These are phyloP conservation scores for Dictyostelium brefeldianum DNA, from an alignment of 78 protist species.

Conservation along the genomic window DNA sequence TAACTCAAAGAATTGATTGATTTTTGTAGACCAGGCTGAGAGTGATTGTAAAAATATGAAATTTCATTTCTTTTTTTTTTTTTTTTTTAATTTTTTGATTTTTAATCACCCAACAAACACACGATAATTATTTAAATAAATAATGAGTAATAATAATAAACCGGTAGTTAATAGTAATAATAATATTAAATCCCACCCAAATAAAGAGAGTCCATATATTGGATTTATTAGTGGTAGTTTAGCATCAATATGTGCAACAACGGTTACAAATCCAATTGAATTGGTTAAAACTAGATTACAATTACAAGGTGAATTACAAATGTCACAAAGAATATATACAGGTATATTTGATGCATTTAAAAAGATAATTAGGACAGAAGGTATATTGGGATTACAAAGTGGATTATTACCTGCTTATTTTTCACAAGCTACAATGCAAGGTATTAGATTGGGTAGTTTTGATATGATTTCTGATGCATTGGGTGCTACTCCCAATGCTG, in stretches of 20 bases:
- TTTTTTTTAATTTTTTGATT: no score
- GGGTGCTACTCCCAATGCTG: conserved; percentile 7
- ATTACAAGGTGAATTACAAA: conserved; percentile 41
- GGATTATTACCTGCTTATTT: conserved; percentile 78
- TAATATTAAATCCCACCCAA: neutral
- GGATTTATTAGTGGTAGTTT: conserved; percentile 61
- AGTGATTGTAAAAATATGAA: no score
- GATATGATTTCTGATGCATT: conserved; percentile 18
- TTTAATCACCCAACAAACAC: no score
- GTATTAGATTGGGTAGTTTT: conserved; percentile 58
- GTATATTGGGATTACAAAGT: conserved; percentile 54
- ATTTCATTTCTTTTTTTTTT: no score
- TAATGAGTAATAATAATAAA: no score
- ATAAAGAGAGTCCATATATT: neutral
- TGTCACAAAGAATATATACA: conserved; percentile 51
- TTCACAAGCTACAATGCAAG: conserved; percentile 73
- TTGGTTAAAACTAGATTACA: conserved; percentile 45
- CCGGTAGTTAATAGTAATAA: neutral
- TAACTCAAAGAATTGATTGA: no score
- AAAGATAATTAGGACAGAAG: conserved; percentile 47
- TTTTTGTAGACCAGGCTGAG: no score
- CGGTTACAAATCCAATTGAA: conserved; percentile 66
- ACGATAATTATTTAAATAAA: no score
- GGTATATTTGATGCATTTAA: conserved; percentile 69
- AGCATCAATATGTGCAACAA: conserved; percentile 64